A percentile compares a stretch with the other conserved stretches of the same genome.
phyloP scores from a whole-genome alignment of 768 basidiomycete species.

The Leccinum broughii region DNA sequence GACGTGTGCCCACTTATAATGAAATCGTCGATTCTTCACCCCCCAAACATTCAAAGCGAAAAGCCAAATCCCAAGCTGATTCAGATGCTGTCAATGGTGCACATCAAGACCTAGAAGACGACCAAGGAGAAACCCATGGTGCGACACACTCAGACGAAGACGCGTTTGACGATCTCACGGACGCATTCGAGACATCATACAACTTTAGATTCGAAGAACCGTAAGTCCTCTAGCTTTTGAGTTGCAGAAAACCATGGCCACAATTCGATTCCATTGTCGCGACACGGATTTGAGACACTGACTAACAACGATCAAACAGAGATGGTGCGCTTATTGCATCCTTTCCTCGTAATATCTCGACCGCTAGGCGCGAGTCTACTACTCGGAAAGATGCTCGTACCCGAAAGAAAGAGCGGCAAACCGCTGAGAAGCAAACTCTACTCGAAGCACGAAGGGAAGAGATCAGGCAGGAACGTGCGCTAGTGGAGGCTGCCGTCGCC shows the following conservation, averaged over 20 bases:
- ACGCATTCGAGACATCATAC: constrained; percentile 93
- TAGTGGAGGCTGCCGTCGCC: constrained; percentile 67
- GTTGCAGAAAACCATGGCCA: neutral
- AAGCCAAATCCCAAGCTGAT: constrained; percentile 15
- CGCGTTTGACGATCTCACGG: constrained; percentile 87
- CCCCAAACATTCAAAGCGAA: constrained; percentile 29
- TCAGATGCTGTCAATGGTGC: constrained; percentile 17
- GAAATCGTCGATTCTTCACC: constrained; percentile 61
- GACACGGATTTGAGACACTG: neutral
- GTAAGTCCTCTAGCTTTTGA: constrained; percentile 46
- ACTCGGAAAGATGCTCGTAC: constrained; percentile 85
- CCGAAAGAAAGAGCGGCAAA: constrained; percentile 73
- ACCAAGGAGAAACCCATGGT: constrained; percentile 28
- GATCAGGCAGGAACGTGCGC: constrained; percentile 69
- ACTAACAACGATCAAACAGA: constrained; percentile 38
- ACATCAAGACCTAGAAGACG: constrained; percentile 13
- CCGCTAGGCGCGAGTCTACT: constrained; percentile 72
- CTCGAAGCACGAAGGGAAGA: constrained; percentile 80
- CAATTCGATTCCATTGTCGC: neutral
- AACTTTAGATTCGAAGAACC: constrained; percentile 98
- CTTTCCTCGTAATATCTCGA: constrained; percentile 73
- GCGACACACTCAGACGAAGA: constrained; percentile 55
- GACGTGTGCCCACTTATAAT: constrained; percentile 79
- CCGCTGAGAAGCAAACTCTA: constrained; percentile 58
- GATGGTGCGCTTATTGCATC: constrained; percentile 64